Evolutionary conservation across 352 stramenopile species (phyloP), one percentile per base, ranked within the genome.

Genomic region (Globisporangium emineosum): DNA sequence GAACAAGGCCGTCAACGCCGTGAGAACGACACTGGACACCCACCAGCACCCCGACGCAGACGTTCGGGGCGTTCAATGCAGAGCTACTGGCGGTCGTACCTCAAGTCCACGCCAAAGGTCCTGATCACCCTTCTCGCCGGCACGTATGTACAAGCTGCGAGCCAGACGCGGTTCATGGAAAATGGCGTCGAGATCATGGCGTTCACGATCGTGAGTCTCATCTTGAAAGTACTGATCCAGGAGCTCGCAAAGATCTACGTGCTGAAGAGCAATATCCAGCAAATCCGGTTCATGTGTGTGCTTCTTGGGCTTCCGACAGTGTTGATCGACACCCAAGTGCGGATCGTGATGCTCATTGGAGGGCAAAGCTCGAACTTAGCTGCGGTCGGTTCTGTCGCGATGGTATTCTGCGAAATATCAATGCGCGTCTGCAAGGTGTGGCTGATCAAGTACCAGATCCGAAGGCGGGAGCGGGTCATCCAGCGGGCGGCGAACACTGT

Each of bases 241-340:
- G 73, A 84, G 56, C 25, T 62, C 19, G 60, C 62, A 23, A 76
- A 73, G 19, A 30, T 69, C 8, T 51, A 67, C 10, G 65, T 84
- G 7, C 43, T 80, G 13, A 63, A 66, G n/a, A 69, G 68, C 33
- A 30, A 53, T 3, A 70, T 77, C 3, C 49, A 66, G 0, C 71
- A 76, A 19, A 76, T 73, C 12, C 67, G 69, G 15, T 69, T 70
- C 49, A 78, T 82, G 71, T 77, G 70, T 27, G 62, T 78, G 5
- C 45, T 71, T 0, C 65, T 84, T 5, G 73, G 45, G 1, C n/a
- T 80, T 0, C 69, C 76, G 10, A 82, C 73, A 1, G 73, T 81
- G 19, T 43, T 84, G 30, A 77, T 84, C 40, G 71, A 84, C 52
- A 82, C 73, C 6, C 71, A 82, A 43, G 54, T 76, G 10, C 70